Evolutionary conservation across 352 stramenopile genomes (phyloP).

Genomic region (Phytophthora crassamura): DNA sequence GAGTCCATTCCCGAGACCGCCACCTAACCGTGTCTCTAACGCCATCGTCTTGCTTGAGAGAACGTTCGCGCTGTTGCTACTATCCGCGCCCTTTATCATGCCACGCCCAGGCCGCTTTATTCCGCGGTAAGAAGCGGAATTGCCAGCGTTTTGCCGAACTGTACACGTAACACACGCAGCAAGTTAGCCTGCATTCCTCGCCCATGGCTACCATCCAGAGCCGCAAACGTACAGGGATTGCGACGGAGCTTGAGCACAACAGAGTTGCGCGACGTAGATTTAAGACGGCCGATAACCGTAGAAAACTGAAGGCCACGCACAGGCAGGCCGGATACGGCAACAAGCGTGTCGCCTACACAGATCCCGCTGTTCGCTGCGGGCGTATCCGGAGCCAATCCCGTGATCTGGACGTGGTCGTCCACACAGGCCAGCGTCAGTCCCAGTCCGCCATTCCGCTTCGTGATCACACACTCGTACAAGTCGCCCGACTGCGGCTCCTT

Average conservation of each 20-base stretch:
- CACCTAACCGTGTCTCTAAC: slow-evolving; percentile 70
- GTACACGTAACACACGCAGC: slow-evolving; percentile 18
- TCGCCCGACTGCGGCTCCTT: slow-evolving; percentile 83
- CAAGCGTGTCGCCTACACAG: slow-evolving; percentile 79
- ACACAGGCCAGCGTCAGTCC: slow-evolving; percentile 81
- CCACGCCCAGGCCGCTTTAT: slow-evolving; percentile 67
- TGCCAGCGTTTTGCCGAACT: slow-evolving; percentile 75
- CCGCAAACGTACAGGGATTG: slow-evolving; percentile 73
- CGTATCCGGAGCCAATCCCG: slow-evolving; percentile 71
- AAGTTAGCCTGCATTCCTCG: slow-evolving; percentile 13
- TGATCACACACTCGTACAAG: slow-evolving; percentile 88
- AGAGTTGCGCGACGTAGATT: slow-evolving; percentile 81
- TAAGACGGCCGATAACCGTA: slow-evolving; percentile 81
- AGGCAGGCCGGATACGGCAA: slow-evolving; percentile 72
- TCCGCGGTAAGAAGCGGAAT: slow-evolving; percentile 55
- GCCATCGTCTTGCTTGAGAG: slow-evolving; percentile 77
- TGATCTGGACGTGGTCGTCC: slow-evolving; percentile 88
- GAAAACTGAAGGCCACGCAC: slow-evolving; percentile 84
- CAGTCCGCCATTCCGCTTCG: slow-evolving; percentile 77
- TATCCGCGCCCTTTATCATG: slow-evolving; percentile 59
- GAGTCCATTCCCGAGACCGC: slow-evolving; percentile 40
- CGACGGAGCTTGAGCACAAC: slow-evolving; percentile 81
- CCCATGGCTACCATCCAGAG: not conserved
- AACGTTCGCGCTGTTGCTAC: slow-evolving; percentile 76
- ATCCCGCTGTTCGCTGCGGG: slow-evolving; percentile 77